These are phyloP conservation scores for Colletotrichum costaricense DNA, from an alignment of 2,329 filamentous ascomycete species.

Conservation along the genomic window DNA sequence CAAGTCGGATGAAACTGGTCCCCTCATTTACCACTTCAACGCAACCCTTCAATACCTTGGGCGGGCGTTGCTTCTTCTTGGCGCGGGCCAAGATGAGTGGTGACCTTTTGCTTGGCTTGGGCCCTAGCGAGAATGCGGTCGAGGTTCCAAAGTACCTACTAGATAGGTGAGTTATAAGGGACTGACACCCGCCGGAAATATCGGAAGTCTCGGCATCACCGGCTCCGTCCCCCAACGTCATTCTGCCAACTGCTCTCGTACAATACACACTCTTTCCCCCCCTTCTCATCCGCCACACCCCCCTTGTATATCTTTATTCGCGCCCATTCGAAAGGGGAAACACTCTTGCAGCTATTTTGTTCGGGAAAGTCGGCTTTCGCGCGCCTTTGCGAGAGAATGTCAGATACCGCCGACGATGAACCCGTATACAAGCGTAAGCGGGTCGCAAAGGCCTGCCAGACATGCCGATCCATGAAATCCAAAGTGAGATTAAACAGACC, in stretches of 20 bases:
- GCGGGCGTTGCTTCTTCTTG: not conserved
- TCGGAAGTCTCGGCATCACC: not conserved
- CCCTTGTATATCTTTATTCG: not conserved
- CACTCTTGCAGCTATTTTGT: not conserved
- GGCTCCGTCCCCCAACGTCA: not conserved
- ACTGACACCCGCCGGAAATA: not conserved
- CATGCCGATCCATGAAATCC: constrained; percentile 41
- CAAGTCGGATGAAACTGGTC: not conserved
- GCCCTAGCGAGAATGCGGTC: not conserved
- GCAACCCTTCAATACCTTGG: not conserved
- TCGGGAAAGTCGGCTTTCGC: not conserved
- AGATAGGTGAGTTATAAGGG: not conserved
- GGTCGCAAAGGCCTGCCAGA: constrained; percentile 41
- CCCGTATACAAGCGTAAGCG: constrained; percentile 34
- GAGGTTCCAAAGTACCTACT: not conserved
- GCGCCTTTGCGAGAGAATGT: not conserved
- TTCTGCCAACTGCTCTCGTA: not conserved
- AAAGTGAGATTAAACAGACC: constrained; percentile 36
- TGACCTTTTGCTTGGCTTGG: not conserved
- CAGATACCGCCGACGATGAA: not conserved
- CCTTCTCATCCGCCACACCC: not conserved
- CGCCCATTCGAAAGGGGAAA: not conserved
- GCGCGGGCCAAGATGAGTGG: too few species aligned
- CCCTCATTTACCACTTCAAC: too few species aligned
- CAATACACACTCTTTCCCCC: not conserved